Conservation (phyloP, 192 early-diverging fungal genomes). For the Backusella australiensis region DNA sequence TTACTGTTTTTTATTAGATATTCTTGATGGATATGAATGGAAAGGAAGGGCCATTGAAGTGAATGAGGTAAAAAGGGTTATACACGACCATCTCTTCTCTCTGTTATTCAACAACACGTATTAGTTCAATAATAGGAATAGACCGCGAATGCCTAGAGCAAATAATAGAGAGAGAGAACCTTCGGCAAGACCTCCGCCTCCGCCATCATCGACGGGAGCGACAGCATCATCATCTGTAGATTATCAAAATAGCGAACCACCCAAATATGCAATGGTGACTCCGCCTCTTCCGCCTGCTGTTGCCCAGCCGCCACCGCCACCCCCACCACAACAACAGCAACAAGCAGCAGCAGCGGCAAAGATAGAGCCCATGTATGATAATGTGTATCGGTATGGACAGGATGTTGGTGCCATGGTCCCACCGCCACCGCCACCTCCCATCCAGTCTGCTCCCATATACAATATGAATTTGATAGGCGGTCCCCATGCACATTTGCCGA, state of each 20-base stretch:
- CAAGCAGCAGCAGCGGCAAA: neutral
- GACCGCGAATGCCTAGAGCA: neutral
- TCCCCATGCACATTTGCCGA: conserved; percentile 28
- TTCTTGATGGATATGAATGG: conserved; percentile 82
- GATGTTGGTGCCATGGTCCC: neutral
- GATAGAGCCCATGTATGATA: conserved; percentile 1
- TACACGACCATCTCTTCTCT: too few species aligned
- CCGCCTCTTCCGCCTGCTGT: neutral
- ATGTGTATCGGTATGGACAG: conserved; percentile 11
- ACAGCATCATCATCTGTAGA: neutral
- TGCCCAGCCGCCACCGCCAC: neutral
- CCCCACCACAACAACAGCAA: neutral
- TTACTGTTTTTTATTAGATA: conserved; percentile 45
- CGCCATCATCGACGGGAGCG: neutral
- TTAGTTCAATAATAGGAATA: conserved; percentile 2
- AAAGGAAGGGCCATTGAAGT: conserved; percentile 73
- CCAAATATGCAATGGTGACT: neutral
- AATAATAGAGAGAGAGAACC: conserved; percentile 3
- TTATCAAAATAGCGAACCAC: neutral
- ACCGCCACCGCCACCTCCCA: neutral
- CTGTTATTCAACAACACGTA: too few species aligned
- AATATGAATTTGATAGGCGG: conserved; percentile 27
- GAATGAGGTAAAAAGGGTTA: conserved; percentile 52
- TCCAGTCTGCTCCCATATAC: conserved; percentile 10
- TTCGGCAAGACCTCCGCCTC: neutral